Percentiles rank a stretch among this genome's conserved stretches.
Evolutionary conservation across 2,329 filamentous ascomycete species (phyloP).

Genomic region (Meredithiella fracta): DNA sequence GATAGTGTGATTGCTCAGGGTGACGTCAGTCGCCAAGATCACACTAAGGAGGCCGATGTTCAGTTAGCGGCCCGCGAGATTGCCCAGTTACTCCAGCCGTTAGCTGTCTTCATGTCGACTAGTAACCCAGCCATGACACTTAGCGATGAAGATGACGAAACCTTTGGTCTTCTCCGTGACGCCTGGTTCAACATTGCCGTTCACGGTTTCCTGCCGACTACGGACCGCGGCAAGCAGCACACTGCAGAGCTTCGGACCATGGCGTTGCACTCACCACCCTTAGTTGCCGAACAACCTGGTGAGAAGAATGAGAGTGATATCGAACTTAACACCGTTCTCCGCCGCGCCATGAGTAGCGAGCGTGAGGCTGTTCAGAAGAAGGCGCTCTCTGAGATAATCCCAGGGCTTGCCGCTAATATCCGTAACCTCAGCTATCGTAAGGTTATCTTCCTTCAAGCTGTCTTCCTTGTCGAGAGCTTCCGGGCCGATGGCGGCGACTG

Average conservation of each 20-base stretch:
- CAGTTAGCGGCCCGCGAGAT: slow-evolving; percentile 78
- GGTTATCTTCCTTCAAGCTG: slow-evolving; percentile 79
- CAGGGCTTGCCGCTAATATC: slow-evolving; percentile 62
- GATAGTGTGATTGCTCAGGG: slow-evolving; percentile 82
- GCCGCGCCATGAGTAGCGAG: slow-evolving; percentile 67
- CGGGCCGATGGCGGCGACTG: slow-evolving; percentile 78
- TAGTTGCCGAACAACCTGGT: slow-evolving; percentile 75
- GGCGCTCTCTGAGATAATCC: slow-evolving; percentile 55
- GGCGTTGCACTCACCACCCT: slow-evolving; percentile 69
- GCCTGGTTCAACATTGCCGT: slow-evolving; percentile 97
- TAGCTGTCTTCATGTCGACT: slow-evolving; percentile 67
- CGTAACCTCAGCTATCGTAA: slow-evolving; percentile 74
- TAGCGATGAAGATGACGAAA: slow-evolving; percentile 39
- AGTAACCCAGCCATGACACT: slow-evolving; percentile 39
- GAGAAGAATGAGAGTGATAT: slow-evolving; percentile 92
- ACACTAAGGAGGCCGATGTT: slow-evolving; percentile 59
- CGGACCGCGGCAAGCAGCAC: slow-evolving; percentile 56
- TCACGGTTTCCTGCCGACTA: slow-evolving; percentile 69
- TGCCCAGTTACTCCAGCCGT: slow-evolving; percentile 65
- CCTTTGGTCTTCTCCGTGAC: slow-evolving; percentile 61
- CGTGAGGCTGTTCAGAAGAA: slow-evolving; percentile 69
- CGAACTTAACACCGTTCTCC: slow-evolving; percentile 83
- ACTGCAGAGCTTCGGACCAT: slow-evolving; percentile 64
- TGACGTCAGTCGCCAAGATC: slow-evolving; percentile 59
- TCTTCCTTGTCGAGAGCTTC: slow-evolving; percentile 75